These are phyloP conservation scores for Apiotrichum mycotoxinovorans DNA, from an alignment of 1,284 basidiomycete species.

Conservation along the genomic window DNA sequence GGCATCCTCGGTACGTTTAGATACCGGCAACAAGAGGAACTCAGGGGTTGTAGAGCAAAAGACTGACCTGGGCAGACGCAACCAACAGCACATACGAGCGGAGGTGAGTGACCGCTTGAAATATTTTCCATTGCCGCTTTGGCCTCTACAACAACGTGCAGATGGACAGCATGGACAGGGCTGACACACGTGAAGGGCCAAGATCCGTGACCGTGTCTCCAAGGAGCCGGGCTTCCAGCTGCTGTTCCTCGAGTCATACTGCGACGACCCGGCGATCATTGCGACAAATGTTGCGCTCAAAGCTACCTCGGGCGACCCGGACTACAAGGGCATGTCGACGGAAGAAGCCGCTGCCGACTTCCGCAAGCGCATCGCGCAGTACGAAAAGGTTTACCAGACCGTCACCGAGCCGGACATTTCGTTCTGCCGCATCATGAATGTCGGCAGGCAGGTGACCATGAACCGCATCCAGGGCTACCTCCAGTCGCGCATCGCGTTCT, in stretches of 20 bases:
- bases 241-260: slow-evolving; percentile 91
- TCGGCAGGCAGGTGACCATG: slow-evolving; percentile 78
- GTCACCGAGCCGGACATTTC: slow-evolving; percentile 81
- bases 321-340: slow-evolving; percentile 84
- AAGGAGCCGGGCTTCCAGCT: slow-evolving; percentile 84
- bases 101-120: slow-evolving; percentile 52
- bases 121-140: background rate
- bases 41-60: background rate
- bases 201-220: slow-evolving; percentile 75
- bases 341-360: slow-evolving; percentile 89
- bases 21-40: too few relatives aligned
- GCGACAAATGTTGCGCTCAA: slow-evolving; percentile 95
- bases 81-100: slow-evolving; percentile 83
- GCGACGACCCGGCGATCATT: slow-evolving; percentile 89
- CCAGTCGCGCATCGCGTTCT: slow-evolving; percentile 95
- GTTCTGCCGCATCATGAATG: slow-evolving; percentile 82
- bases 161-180: background rate
- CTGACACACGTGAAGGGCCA: slow-evolving; percentile 56
- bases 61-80: slow-evolving; percentile 61
- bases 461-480: slow-evolving; percentile 87
- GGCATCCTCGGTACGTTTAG: slow-evolving; percentile 80
- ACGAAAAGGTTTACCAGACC: slow-evolving; percentile 94
- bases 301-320: slow-evolving; percentile 92
- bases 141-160: too few relatives aligned
- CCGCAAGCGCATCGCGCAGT: slow-evolving; percentile 81